phyloP scores from a whole-genome alignment of 345 rosid genomes.

The Turritis glabra region DNA sequence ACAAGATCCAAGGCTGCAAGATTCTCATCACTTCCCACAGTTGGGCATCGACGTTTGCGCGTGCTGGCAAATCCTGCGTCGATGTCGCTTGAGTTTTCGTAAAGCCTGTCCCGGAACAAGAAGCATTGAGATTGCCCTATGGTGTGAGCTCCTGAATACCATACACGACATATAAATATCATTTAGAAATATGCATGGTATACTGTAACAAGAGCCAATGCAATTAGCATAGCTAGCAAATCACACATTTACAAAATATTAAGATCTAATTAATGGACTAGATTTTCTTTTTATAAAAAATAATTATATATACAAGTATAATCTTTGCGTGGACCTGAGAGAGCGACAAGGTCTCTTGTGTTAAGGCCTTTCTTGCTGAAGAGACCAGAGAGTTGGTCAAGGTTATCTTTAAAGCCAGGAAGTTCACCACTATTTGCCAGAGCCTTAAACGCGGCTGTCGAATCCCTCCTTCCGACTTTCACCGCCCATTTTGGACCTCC shows the following conservation, averaged over 20 bases:
- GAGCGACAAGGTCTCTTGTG: constrained; percentile 41
- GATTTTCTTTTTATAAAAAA: too few species aligned
- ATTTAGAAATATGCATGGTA: not conserved
- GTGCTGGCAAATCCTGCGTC: constrained; percentile 48
- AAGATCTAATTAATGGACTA: not conserved
- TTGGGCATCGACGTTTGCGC: constrained; percentile 39
- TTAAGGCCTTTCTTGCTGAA: constrained; percentile 38
- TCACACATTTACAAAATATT: not conserved
- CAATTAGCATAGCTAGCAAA: not conserved
- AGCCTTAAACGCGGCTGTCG: constrained; percentile 29
- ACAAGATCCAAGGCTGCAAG: constrained; percentile 47
- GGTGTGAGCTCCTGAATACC: constrained; percentile 45
- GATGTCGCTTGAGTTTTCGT: constrained; percentile 43
- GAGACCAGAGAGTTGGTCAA: constrained; percentile 18
- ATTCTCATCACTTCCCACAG: not conserved
- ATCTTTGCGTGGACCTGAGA: constrained; percentile 26
- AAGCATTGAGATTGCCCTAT: constrained; percentile 55
- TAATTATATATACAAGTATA: not conserved
- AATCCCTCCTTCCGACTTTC: constrained; percentile 49
- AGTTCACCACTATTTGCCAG: constrained; percentile 30
- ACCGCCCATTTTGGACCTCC: constrained; percentile 56
- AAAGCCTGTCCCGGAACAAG: constrained; percentile 45
- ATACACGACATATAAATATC: not conserved
- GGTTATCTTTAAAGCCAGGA: constrained; percentile 20
- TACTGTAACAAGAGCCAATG: not conserved